Evolutionary conservation across 805 yeast genomes (phyloP).

Genomic region (Yarrowia bubula): DNA sequence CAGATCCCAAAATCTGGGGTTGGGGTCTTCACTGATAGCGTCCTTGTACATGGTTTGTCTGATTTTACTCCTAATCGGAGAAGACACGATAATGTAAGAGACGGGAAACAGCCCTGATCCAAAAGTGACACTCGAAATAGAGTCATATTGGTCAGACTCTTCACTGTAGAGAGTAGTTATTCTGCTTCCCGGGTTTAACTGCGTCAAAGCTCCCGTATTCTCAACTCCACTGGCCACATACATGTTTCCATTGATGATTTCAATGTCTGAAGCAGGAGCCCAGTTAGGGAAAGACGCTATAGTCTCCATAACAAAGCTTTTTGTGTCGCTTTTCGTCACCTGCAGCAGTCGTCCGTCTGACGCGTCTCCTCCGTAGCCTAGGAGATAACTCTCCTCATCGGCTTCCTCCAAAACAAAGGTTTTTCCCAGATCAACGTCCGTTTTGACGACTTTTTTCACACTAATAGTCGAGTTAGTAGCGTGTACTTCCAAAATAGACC

Average conservation of each 20-base stretch:
- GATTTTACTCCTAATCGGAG: conserved; percentile 16
- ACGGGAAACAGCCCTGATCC: background rate
- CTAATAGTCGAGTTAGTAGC: background rate
- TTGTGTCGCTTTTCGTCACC: background rate
- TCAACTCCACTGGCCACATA: conserved; percentile 18
- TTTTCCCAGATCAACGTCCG: background rate
- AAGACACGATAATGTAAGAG: conserved; percentile 2
- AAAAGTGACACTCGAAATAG: conserved; percentile 5
- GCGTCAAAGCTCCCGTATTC: background rate
- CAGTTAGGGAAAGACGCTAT: conserved; percentile 17
- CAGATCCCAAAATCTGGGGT: conserved; percentile 22
- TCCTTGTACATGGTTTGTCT: conserved; percentile 22
- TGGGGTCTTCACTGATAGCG: conserved; percentile 7
- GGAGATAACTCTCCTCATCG: conserved; percentile 10
- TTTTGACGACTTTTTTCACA: background rate
- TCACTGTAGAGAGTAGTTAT: background rate
- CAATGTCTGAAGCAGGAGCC: conserved; percentile 24
- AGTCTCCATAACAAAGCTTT: background rate
- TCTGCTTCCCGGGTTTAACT: background rate
- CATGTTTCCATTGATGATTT: conserved; percentile 4
- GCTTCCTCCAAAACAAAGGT: conserved; percentile 12
- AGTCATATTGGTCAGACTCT: conserved; percentile 1
- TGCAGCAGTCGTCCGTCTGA: background rate
- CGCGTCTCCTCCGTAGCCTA: conserved; percentile 22
- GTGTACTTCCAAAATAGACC: background rate